phyloP scores from a whole-genome alignment of 2,329 filamentous ascomycete genomes.

The Arthrobotrys entomopaga region DNA sequence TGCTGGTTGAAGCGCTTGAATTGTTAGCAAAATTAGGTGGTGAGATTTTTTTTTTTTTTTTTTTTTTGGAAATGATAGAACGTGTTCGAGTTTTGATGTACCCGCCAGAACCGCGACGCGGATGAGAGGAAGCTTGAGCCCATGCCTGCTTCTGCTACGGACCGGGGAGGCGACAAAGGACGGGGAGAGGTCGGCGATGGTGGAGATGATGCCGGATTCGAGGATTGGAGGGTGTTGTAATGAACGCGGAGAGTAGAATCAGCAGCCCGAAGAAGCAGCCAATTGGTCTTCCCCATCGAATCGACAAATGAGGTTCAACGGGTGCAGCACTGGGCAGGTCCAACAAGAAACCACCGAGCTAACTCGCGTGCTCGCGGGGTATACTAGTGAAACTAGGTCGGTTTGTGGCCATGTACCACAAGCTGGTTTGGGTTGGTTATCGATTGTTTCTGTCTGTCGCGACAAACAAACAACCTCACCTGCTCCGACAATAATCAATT shows the following conservation, averaged over 20 bases:
- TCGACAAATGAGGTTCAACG: background rate
- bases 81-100: slow-evolving; percentile 55
- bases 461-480: background rate
- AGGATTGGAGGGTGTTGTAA: slow-evolving; percentile 37
- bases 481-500: background rate
- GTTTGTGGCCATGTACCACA: too few relatives aligned
- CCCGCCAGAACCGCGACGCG: slow-evolving; percentile 67
- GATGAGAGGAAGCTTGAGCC: slow-evolving; percentile 63
- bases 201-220: slow-evolving; percentile 18
- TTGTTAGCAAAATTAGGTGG: slow-evolving; percentile 29
- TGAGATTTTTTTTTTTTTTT: slow-evolving; percentile 5
- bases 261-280: slow-evolving; percentile 29
- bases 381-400: too few relatives aligned
- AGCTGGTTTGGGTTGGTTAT: too few relatives aligned
- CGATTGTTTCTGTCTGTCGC: background rate
- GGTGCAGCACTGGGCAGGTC: background rate
- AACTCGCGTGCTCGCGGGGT: too few relatives aligned
- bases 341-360: background rate
- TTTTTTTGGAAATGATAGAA: background rate
- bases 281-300: slow-evolving; percentile 18
- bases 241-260: slow-evolving; percentile 30
- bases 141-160: slow-evolving; percentile 24
- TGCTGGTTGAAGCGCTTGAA: slow-evolving; percentile 65
- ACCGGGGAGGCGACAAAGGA: slow-evolving; percentile 49
- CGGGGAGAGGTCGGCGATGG: slow-evolving; percentile 51